Evolutionary conservation across 2,329 filamentous ascomycete genomes (phyloP).

Genomic region (Diaporthe sp.): DNA sequence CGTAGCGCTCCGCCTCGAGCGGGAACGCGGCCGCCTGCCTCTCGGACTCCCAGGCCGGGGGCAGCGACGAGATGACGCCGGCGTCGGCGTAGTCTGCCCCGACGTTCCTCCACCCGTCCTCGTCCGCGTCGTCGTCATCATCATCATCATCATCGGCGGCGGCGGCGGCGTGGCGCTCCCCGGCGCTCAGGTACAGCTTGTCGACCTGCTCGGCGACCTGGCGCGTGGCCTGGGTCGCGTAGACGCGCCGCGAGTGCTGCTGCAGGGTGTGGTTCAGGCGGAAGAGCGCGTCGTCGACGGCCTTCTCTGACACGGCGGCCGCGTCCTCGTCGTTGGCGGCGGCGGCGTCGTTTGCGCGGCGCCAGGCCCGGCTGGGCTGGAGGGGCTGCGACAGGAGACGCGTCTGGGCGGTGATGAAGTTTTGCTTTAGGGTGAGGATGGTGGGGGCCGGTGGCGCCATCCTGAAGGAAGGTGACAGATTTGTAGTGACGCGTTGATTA

Average conservation of each 20-base stretch:
- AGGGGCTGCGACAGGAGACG: conserved; percentile 73
- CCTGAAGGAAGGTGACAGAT: background rate
- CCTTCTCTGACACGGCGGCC: conserved; percentile 57
- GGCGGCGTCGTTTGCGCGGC: conserved; percentile 59
- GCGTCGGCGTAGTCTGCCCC: conserved; percentile 61
- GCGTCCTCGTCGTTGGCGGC: conserved; percentile 49
- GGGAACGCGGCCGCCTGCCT: conserved; percentile 56
- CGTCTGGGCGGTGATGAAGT: conserved; percentile 74
- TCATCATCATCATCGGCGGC: conserved; percentile 56
- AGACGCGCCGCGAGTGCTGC: conserved; percentile 75
- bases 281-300: conserved; percentile 69
- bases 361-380: conserved; percentile 67
- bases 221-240: conserved; percentile 76
- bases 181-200: conserved; percentile 68
- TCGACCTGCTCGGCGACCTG: conserved; percentile 82
- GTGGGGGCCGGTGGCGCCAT: conserved; percentile 61
- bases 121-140: conserved; percentile 52
- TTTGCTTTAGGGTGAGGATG: conserved; percentile 72
- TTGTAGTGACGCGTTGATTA: background rate
- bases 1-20: conserved; percentile 65
- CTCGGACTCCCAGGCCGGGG: conserved; percentile 59
- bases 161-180: conserved; percentile 48
- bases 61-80: conserved; percentile 61
- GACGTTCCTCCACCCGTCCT: conserved; percentile 52
- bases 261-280: conserved; percentile 73